phyloP scores from a whole-genome alignment of 1,139 yeast species.

The Arxiozyma slooffiae region DNA sequence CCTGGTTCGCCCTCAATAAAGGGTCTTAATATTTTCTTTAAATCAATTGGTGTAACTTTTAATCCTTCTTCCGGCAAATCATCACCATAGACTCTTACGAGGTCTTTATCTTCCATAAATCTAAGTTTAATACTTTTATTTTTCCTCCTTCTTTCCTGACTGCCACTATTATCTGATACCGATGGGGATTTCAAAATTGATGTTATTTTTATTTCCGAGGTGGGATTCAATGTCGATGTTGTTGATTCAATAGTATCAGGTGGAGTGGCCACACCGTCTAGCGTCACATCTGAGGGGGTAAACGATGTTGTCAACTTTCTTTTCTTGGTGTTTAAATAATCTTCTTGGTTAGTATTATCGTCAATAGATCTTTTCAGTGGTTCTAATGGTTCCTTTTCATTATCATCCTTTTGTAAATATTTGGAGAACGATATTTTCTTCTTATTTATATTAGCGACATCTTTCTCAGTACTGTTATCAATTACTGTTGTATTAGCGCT shows the following conservation, averaged over 20 bases:
- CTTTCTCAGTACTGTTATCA: background rate
- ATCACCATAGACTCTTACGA: constrained; percentile 28
- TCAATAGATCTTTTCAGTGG: constrained; percentile 11
- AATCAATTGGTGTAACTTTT: constrained; percentile 22
- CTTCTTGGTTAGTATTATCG: background rate
- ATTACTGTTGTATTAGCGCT: background rate
- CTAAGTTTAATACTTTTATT: constrained; percentile 13
- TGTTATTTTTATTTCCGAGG: constrained; percentile 4
- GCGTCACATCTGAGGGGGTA: background rate
- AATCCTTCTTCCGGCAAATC: constrained; percentile 26
- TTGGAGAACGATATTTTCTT: constrained; percentile 30
- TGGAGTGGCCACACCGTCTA: background rate
- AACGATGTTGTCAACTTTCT: background rate
- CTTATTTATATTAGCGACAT: constrained; percentile 16
- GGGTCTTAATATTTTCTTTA: constrained; percentile 28
- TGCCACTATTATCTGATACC: background rate
- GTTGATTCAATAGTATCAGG: background rate
- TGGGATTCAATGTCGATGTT: background rate
- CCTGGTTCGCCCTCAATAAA: constrained; percentile 30
- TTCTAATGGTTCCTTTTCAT: background rate
- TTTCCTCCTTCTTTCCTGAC: background rate
- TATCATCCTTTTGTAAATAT: constrained; percentile 26
- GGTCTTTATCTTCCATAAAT: constrained; percentile 21
- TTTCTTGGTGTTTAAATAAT: background rate
- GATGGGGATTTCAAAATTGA: constrained; percentile 19